These are phyloP conservation scores for Pyronema domesticum DNA, from an alignment of 495 filamentous ascomycete genomes.

Conservation along the genomic window DNA sequence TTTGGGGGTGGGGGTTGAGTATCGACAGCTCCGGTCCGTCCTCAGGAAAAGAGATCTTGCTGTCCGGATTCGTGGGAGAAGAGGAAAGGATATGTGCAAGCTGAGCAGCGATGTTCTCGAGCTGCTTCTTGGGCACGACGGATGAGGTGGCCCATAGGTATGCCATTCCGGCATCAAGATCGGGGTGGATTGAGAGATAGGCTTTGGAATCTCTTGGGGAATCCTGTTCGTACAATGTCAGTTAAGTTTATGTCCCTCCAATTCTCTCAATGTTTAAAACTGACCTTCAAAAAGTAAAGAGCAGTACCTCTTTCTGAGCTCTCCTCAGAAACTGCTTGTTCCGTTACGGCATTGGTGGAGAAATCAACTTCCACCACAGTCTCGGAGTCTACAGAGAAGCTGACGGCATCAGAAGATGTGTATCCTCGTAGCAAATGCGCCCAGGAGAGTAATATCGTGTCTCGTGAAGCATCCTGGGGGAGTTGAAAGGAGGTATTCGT, in stretches of 20 bases:
- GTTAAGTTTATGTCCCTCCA: no score
- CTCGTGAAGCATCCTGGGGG: slow-evolving; percentile 4
- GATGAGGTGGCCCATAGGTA: slow-evolving; percentile 4
- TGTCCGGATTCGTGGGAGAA: background rate
- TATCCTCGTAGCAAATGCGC: slow-evolving; percentile 28
- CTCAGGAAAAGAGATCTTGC: slow-evolving; percentile 2
- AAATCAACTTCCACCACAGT: slow-evolving; percentile 26
- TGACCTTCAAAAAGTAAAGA: slow-evolving; percentile 11
- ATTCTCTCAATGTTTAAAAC: background rate
- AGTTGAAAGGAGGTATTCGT: background rate
- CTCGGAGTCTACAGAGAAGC: slow-evolving; percentile 26
- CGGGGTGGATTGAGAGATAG: background rate
- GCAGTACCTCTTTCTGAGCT: slow-evolving; percentile 8
- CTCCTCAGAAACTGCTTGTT: slow-evolving; percentile 16
- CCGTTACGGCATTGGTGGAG: slow-evolving; percentile 13
- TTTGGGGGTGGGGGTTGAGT: slow-evolving; percentile 38
- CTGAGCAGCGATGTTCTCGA: slow-evolving; percentile 6
- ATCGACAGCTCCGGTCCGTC: slow-evolving; percentile 34
- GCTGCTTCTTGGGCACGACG: slow-evolving; percentile 8
- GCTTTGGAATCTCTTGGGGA: no score
- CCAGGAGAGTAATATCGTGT: slow-evolving; percentile 28
- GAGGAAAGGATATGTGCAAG: slow-evolving; percentile 8
- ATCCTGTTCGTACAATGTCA: no score
- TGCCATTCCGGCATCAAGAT: background rate
- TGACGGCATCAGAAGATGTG: slow-evolving; percentile 24